phyloP scores from a whole-genome alignment of 495 filamentous ascomycete species.

The Penicillium dipodomyicola region DNA sequence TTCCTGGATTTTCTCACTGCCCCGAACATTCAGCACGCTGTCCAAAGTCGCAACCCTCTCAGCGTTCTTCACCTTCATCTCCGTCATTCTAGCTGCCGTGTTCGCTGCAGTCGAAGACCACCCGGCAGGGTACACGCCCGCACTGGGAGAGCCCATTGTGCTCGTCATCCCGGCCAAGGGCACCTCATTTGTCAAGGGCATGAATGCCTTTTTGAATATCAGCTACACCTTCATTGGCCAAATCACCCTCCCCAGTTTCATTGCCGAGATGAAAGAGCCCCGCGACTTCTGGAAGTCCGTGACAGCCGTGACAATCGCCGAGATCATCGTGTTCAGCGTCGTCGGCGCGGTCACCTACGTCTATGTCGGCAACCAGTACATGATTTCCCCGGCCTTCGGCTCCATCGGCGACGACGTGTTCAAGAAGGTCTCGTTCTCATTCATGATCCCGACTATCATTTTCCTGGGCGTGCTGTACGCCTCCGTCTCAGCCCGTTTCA shows the following conservation, averaged over 20 bases:
- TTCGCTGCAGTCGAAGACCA: constrained; percentile 72
- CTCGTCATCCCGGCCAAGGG: constrained; percentile 61
- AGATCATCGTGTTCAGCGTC: constrained; percentile 76
- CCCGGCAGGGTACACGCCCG: constrained; percentile 58
- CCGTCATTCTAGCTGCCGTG: constrained; percentile 73
- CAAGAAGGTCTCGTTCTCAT: constrained; percentile 82
- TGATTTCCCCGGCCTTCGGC: constrained; percentile 76
- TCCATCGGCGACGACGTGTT: constrained; percentile 66
- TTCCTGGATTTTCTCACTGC: constrained; percentile 73
- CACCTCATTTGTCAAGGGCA: constrained; percentile 75
- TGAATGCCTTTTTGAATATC: constrained; percentile 86
- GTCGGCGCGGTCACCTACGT: constrained; percentile 75
- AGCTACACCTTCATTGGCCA: constrained; percentile 91
- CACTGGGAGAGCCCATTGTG: constrained; percentile 58
- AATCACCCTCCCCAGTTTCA: constrained; percentile 87
- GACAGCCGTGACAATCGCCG: constrained; percentile 81
- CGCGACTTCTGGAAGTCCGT: constrained; percentile 86
- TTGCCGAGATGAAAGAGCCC: constrained; percentile 87
- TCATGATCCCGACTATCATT: constrained; percentile 90
- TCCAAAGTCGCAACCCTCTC: constrained; percentile 71
- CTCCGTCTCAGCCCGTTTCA: constrained; percentile 79
- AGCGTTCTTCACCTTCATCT: constrained; percentile 82
- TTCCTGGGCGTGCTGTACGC: constrained; percentile 87
- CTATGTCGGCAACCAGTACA: constrained; percentile 83
- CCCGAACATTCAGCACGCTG: constrained; percentile 76